A percentile compares a stretch with the other conserved stretches of the same genome.
phyloP scores from a whole-genome alignment of 768 basidiomycete species.

The Rhodosporidiobolus odoratus region DNA sequence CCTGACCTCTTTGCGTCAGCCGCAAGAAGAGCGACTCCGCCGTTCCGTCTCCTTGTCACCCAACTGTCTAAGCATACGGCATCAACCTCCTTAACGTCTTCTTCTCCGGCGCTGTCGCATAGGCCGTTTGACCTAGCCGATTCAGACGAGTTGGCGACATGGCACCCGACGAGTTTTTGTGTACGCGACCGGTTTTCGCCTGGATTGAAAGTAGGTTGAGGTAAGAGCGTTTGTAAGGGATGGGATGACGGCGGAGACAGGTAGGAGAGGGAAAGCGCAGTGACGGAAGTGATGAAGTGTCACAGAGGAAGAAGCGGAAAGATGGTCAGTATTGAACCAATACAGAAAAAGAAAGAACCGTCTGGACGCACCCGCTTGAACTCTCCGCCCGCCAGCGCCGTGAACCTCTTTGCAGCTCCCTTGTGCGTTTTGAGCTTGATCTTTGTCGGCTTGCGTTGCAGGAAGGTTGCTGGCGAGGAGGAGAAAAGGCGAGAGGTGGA shows the following conservation, averaged over 20 bases:
- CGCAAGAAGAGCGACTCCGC: neutral
- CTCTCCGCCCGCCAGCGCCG: conserved; percentile 43
- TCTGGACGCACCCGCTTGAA: conserved; percentile 46
- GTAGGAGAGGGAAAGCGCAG: neutral
- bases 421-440: conserved; percentile 48
- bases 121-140: conserved; percentile 44
- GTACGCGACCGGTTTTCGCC: conserved; percentile 27
- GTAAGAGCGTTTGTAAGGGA: neutral
- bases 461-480: neutral
- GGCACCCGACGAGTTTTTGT: conserved; percentile 39
- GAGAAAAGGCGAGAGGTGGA: conserved; percentile 5
- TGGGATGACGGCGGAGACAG: neutral
- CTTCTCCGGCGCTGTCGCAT: conserved; percentile 42
- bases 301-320: neutral
- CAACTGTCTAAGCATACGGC: conserved; percentile 39
- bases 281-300: neutral
- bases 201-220: neutral
- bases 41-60: neutral
- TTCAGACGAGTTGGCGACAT: conserved; percentile 45
- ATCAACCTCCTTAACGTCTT: conserved; percentile 41
- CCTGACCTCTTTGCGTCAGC: neutral
- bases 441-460: conserved; percentile 30
- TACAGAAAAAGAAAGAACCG: neutral
- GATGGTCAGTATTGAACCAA: neutral
- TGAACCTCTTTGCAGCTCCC: conserved; percentile 48